These are phyloP conservation scores for Populus ilicifolia DNA, from an alignment of 345 rosid genomes.

Conservation along the genomic window DNA sequence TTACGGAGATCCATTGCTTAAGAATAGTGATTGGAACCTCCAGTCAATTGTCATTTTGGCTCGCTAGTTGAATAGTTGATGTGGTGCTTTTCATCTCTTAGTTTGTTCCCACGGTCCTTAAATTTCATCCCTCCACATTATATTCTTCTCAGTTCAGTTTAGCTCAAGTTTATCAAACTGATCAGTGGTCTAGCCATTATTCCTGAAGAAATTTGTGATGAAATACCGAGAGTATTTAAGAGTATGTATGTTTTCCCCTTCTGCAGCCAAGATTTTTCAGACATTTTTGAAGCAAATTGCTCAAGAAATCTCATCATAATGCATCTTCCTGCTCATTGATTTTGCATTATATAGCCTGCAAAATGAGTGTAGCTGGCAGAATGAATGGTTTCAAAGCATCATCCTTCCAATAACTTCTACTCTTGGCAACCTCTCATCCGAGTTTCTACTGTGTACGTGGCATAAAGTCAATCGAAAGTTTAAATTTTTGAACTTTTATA, in stretches of 20 bases:
- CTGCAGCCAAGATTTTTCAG: not conserved
- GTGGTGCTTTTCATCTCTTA: not conserved
- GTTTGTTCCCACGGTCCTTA: not conserved
- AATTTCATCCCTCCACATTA: not conserved
- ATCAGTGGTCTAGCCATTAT: not conserved
- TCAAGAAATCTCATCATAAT: too few species aligned
- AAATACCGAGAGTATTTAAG: too few species aligned
- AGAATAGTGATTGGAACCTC: not conserved
- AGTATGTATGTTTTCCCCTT: not conserved
- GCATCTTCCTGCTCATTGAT: not conserved
- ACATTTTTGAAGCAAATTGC: not conserved
- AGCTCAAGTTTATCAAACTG: not conserved
- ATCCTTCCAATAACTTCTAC: too few species aligned
- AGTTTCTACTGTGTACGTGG: too few species aligned
- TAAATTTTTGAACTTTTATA: too few species aligned
- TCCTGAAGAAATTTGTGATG: not conserved
- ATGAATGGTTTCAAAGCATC: too few species aligned
- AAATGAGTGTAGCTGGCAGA: too few species aligned
- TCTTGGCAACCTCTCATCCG: too few species aligned
- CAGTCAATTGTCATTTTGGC: not conserved
- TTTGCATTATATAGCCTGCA: not conserved
- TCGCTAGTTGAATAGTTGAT: not conserved
- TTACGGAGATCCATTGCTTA: not conserved
- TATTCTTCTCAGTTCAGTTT: not conserved
- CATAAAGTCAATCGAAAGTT: too few species aligned